Percentiles rank a stretch among this genome's conserved stretches.
These are phyloP conservation scores for Neurospora sp. DNA, from an alignment of 2,329 filamentous ascomycete genomes.

Conservation along the genomic window DNA sequence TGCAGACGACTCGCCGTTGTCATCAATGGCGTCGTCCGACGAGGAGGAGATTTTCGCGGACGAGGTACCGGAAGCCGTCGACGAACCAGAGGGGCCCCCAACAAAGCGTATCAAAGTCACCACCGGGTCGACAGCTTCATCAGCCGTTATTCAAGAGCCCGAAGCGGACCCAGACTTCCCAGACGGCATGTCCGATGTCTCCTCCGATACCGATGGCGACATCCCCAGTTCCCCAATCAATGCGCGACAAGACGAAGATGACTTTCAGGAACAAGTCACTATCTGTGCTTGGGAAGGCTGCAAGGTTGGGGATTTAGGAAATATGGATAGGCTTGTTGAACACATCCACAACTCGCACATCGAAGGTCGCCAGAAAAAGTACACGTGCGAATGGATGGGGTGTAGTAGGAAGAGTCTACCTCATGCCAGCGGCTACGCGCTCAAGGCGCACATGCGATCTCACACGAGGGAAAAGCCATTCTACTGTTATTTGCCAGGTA, in stretches of 20 bases:
- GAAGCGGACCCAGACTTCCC: constrained; percentile 42
- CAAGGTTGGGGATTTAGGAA: constrained; percentile 56
- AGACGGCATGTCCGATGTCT: constrained; percentile 61
- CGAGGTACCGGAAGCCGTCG: constrained; percentile 33
- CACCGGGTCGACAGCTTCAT: constrained; percentile 34
- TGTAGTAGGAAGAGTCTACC: constrained; percentile 80
- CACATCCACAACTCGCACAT: constrained; percentile 92
- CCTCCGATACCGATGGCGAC: constrained; percentile 82
- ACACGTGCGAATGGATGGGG: constrained; percentile 95
- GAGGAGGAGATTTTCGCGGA: constrained; percentile 33
- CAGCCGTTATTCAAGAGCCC: constrained; percentile 32
- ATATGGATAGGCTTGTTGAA: constrained; percentile 73
- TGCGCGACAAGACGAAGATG: constrained; percentile 61
- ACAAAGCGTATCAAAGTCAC: constrained; percentile 38
- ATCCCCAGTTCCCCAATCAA: constrained; percentile 62
- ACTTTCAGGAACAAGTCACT: constrained; percentile 68
- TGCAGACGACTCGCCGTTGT: constrained; percentile 38
- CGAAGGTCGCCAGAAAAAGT: constrained; percentile 86
- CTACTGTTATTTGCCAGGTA: constrained; percentile 90
- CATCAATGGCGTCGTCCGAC: constrained; percentile 36
- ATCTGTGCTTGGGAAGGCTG: constrained; percentile 72
- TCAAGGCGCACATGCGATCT: constrained; percentile 95
- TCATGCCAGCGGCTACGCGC: constrained; percentile 88
- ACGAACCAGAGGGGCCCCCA: constrained; percentile 27
- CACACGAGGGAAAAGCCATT: constrained; percentile 98